Conservation (phyloP, 192 early-diverging fungal species). For the Linnemannia hyalina region DNA sequence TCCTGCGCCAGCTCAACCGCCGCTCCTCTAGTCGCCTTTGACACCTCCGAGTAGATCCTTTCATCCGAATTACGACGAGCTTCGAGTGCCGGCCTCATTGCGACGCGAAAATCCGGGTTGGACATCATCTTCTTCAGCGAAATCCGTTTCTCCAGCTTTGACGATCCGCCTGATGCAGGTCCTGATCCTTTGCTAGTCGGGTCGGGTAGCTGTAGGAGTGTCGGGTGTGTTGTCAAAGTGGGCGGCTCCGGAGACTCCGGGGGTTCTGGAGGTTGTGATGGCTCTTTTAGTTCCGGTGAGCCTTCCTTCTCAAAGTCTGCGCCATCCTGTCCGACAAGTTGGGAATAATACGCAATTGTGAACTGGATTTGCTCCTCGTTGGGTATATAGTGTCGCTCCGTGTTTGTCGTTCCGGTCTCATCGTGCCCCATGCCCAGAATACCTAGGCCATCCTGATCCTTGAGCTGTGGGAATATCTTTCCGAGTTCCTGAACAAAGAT, state of each 20-base stretch:
- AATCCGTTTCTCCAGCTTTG: neutral
- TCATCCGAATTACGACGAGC: constrained; percentile 49
- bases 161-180: neutral
- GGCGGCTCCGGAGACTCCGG: constrained; percentile 1
- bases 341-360: constrained; percentile 50
- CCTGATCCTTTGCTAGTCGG: neutral
- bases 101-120: constrained; percentile 38
- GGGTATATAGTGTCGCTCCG: constrained; percentile 49
- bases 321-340: constrained; percentile 29
- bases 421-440: constrained; percentile 48
- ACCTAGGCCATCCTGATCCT: constrained; percentile 54
- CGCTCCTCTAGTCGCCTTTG: constrained; percentile 30
- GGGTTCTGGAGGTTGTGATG: neutral
- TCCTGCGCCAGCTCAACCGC: constrained; percentile 51
- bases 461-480: constrained; percentile 56
- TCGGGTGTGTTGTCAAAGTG: neutral
- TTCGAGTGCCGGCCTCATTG: constrained; percentile 16
- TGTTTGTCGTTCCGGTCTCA: constrained; percentile 9
- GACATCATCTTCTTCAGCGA: constrained; percentile 43
- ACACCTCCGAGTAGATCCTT: constrained; percentile 24
- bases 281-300: constrained; percentile 3
- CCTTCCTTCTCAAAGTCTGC: neutral
- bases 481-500: constrained; percentile 57
- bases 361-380: constrained; percentile 53
- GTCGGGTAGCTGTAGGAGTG: neutral